Conservation (phyloP, 257 asterid genomes). For the Fraxinus excelsior region DNA sequence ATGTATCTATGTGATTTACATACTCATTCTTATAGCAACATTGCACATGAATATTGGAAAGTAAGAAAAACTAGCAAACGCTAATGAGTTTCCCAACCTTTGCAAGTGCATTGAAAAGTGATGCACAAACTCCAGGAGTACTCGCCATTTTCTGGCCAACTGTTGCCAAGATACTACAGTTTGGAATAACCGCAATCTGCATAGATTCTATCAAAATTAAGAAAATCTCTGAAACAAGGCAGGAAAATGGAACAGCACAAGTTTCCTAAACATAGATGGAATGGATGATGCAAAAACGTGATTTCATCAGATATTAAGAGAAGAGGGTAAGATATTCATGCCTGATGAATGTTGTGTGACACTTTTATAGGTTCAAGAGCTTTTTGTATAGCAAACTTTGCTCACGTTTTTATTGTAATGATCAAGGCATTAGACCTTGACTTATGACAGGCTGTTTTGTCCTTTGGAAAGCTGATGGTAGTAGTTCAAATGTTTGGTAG, state of each 20-base stretch:
- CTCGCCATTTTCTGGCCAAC: slow-evolving; percentile 99
- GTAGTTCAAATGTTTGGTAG: too few relatives aligned
- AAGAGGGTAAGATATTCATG: neutral
- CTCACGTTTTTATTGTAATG: too few relatives aligned
- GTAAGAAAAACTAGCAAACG: slow-evolving; percentile 9
- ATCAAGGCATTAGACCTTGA: too few relatives aligned
- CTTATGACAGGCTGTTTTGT: too few relatives aligned
- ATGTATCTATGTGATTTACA: slow-evolving; percentile 16
- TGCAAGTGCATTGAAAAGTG: slow-evolving; percentile 95
- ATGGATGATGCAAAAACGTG: neutral
- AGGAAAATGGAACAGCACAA: neutral
- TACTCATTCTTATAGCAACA: neutral
- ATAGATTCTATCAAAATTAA: slow-evolving; percentile 21
- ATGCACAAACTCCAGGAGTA: slow-evolving; percentile 99
- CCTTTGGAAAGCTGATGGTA: too few relatives aligned
- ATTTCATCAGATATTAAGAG: neutral
- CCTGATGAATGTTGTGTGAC: too few relatives aligned
- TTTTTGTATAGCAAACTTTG: too few relatives aligned
- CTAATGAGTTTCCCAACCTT: slow-evolving; percentile 55
- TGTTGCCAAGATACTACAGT: slow-evolving; percentile 96
- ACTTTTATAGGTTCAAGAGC: too few relatives aligned
- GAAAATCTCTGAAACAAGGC: slow-evolving; percentile 18
- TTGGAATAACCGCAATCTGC: slow-evolving; percentile 89
- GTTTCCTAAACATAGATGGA: neutral
- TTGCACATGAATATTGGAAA: neutral